phyloP scores from a whole-genome alignment of 2,329 filamentous ascomycete genomes.

The Fusarium bulbicola region DNA sequence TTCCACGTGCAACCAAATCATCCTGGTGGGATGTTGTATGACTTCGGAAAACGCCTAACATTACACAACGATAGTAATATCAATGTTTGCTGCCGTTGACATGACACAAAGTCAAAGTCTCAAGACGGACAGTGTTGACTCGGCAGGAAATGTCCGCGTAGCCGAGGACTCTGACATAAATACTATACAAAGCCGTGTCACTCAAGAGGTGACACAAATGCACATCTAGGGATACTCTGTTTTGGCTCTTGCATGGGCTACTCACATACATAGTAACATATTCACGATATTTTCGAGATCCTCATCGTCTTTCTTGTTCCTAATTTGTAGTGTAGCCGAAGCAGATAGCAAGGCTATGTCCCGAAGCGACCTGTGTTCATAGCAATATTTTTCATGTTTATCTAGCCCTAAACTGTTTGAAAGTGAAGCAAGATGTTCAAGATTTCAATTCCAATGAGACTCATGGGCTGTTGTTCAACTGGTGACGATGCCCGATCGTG shows the following conservation, averaged over 20 bases:
- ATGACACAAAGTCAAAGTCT: background rate
- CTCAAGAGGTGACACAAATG: background rate
- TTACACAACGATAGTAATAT: background rate
- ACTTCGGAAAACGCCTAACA: background rate
- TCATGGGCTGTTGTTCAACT: background rate
- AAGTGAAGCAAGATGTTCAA: no score
- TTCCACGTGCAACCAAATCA: background rate
- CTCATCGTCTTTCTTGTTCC: background rate
- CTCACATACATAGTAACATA: background rate
- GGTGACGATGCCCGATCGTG: background rate
- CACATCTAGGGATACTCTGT: background rate
- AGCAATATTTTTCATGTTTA: no score
- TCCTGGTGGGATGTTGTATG: background rate
- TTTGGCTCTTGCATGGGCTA: background rate
- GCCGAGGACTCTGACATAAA: background rate
- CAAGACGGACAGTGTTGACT: background rate
- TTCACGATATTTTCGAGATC: background rate
- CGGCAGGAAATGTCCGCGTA: background rate
- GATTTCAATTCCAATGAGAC: background rate
- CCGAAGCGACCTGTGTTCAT: background rate
- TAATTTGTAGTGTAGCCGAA: background rate
- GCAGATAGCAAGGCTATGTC: background rate
- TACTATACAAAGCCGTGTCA: background rate
- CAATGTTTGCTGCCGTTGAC: background rate
- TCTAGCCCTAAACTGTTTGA: background rate